Conservation (phyloP, 441 rosid genomes). For the Corymbia calophylla region DNA sequence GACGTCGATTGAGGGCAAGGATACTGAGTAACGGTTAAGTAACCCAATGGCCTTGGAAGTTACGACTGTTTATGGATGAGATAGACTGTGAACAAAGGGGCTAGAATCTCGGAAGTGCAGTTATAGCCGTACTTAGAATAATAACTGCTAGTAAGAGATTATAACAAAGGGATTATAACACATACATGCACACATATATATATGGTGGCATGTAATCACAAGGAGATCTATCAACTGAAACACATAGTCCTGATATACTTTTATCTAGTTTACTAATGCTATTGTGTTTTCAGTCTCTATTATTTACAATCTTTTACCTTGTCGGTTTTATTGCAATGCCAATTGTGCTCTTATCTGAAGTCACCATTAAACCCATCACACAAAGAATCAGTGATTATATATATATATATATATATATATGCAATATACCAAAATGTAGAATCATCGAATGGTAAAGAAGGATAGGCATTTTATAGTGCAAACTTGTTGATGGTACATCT, state of each 20-base stretch:
- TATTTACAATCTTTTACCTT: neutral
- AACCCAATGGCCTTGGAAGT: neutral
- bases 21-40: neutral
- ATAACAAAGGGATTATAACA: neutral
- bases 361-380: neutral
- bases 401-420: accelerated
- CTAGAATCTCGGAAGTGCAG: neutral
- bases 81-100: neutral
- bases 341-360: neutral
- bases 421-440: neutral
- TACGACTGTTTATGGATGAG: neutral
- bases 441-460: neutral
- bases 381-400: neutral
- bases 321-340: neutral
- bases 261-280: neutral
- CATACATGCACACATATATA: too few species aligned
- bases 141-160: neutral
- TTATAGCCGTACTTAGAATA: neutral
- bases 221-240: neutral
- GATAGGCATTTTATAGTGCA: neutral
- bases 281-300: neutral
- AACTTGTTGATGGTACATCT: neutral
- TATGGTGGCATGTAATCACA: neutral
- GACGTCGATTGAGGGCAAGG: neutral
- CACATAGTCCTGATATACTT: neutral